Evolutionary conservation across 1,284 basidiomycete species (phyloP).

Genomic region (Tylopilus orsonianus): DNA sequence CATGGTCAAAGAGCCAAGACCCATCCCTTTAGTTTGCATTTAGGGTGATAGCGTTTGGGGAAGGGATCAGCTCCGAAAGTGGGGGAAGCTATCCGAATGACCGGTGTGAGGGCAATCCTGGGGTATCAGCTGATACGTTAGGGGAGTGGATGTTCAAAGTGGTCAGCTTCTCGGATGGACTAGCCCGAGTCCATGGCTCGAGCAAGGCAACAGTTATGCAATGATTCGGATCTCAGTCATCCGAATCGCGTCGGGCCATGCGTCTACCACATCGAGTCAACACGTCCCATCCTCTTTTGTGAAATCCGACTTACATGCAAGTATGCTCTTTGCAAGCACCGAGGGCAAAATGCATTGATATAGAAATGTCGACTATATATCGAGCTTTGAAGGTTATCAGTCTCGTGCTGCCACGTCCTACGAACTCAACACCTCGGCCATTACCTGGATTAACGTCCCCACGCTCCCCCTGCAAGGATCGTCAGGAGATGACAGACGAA

Average conservation of each 20-base stretch:
- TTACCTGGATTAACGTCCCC: not conserved
- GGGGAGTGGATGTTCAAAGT: conserved; percentile 2
- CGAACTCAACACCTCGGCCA: not conserved
- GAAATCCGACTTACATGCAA: conserved; percentile 3
- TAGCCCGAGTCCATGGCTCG: not conserved
- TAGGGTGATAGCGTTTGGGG: not conserved
- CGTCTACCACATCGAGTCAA: conserved; percentile 10
- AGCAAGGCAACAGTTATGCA: conserved; percentile 6
- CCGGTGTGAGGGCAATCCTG: not conserved
- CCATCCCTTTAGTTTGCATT: not conserved
- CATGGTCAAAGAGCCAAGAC: not conserved
- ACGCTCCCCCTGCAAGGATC: not conserved
- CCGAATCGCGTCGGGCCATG: conserved; percentile 1
- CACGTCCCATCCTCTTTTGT: not conserved
- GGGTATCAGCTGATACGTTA: not conserved
- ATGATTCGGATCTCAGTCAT: conserved; percentile 15
- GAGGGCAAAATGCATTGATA: conserved; percentile 4
- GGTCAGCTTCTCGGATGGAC: conserved; percentile 2
- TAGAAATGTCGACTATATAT: conserved; percentile 1
- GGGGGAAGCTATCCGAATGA: conserved; percentile 5
- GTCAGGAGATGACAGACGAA: conserved; percentile 1
- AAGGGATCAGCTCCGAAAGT: not conserved
- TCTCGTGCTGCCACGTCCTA: conserved; percentile 6
- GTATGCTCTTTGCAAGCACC: not conserved
- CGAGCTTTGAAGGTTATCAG: not conserved